A percentile compares a stretch with the other conserved stretches of the same genome.
These are phyloP conservation scores for Hypoxylon sp. DNA, from an alignment of 2,329 filamentous ascomycete genomes.

Conservation along the genomic window DNA sequence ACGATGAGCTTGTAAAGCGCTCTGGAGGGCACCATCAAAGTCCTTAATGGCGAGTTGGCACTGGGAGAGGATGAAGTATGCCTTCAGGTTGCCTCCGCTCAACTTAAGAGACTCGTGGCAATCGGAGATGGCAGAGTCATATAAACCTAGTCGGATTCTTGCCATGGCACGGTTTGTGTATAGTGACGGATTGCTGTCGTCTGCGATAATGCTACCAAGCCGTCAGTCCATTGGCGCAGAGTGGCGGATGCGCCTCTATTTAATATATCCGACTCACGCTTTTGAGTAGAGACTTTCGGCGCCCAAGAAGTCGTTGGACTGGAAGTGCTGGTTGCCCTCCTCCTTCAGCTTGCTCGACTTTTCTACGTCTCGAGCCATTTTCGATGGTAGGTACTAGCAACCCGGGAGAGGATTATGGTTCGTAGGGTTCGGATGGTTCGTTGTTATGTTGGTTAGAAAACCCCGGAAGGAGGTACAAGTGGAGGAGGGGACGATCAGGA, in stretches of 20 bases:
- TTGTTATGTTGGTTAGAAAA: neutral
- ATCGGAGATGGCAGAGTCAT: conserved; percentile 82
- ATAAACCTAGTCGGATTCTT: conserved; percentile 80
- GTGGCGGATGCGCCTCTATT: conserved; percentile 18
- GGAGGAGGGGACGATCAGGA: neutral
- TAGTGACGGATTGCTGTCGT: conserved; percentile 81
- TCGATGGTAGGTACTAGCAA: conserved; percentile 9
- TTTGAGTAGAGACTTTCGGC: conserved; percentile 81
- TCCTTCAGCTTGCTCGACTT: conserved; percentile 64
- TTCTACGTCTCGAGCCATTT: conserved; percentile 48
- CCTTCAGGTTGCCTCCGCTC: conserved; percentile 79
- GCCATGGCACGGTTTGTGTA: conserved; percentile 93
- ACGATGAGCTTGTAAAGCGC: conserved; percentile 80
- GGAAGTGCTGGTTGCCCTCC: conserved; percentile 76
- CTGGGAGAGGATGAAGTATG: conserved; percentile 85
- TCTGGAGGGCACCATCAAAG: conserved; percentile 79
- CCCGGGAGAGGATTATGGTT: conserved; percentile 1
- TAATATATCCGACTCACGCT: conserved; percentile 66
- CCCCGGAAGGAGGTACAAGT: neutral
- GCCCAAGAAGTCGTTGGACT: conserved; percentile 72
- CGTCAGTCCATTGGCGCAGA: conserved; percentile 9
- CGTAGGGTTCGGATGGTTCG: conserved; percentile 4
- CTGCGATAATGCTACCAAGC: conserved; percentile 76
- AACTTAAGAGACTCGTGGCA: conserved; percentile 82
- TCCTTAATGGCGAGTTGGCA: conserved; percentile 82